phyloP scores from a whole-genome alignment of 2,329 filamentous ascomycete species.

The Diplocarpon rosae region DNA sequence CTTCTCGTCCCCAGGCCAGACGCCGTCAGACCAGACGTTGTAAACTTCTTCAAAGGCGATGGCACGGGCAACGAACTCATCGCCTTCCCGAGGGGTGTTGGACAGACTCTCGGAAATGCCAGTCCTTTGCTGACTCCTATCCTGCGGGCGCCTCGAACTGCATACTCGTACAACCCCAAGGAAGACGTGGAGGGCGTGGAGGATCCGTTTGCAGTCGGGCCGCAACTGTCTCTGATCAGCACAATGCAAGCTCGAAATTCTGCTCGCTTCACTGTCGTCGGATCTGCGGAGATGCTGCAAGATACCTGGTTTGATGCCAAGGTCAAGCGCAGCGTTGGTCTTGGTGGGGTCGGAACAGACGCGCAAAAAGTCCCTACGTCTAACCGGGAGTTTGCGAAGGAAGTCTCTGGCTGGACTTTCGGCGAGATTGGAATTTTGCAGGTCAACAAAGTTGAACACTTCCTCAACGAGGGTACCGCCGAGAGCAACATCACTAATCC shows the following conservation, averaged over 20 bases:
- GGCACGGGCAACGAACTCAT: constrained; percentile 43
- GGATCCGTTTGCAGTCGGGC: constrained; percentile 74
- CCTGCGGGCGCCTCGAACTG: constrained; percentile 69
- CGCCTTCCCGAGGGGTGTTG: constrained; percentile 72
- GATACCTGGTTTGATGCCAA: constrained; percentile 80
- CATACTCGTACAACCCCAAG: constrained; percentile 91
- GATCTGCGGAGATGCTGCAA: constrained; percentile 76
- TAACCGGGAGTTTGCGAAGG: constrained; percentile 78
- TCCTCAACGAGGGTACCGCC: constrained; percentile 44
- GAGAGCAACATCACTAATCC: constrained; percentile 57
- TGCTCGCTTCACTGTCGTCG: constrained; percentile 76
- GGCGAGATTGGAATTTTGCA: constrained; percentile 84
- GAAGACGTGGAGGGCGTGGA: constrained; percentile 64
- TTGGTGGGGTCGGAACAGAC: constrained; percentile 37
- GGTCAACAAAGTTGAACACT: constrained; percentile 75
- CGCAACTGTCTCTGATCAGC: constrained; percentile 76
- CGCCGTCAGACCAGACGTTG: constrained; percentile 54
- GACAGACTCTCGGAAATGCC: constrained; percentile 67
- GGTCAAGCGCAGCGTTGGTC: constrained; percentile 42
- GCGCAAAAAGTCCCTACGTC: constrained; percentile 46
- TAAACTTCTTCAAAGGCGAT: constrained; percentile 64
- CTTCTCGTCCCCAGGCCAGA: constrained; percentile 64
- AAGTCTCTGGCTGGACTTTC: constrained; percentile 90
- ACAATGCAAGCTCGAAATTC: constrained; percentile 87
- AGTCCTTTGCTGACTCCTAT: constrained; percentile 71